Base-by-base conservation (phyloP, 139 green algal species). In the Chlamydomonas urium region DNA sequence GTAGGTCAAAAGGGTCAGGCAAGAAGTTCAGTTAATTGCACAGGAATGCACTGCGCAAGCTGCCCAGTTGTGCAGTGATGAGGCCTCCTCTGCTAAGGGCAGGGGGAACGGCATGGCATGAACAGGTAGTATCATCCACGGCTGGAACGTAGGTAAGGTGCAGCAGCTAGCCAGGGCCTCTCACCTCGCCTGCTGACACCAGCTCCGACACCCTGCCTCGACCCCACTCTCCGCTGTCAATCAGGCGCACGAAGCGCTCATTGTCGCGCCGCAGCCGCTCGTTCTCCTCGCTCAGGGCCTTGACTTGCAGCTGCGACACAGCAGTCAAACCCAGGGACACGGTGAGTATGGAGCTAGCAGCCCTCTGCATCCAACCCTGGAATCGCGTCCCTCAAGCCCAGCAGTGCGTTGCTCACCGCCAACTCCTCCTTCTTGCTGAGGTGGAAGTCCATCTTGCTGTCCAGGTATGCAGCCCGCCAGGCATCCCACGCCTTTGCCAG, bases 211-310 rank as follows among this genome's bases (percentile, higher is more conserved):
- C 83, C 6, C 83, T 74, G 2, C 83, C 83, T 3, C 83, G 72
- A 58, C 88, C 89, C 92, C 93, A 97, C 74, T 96, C 92, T 10
- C 92, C 92, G 58, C 80, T 89, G 85, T 97, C 93, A 38, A 97
- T 94, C 19, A 96, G 73, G 1, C 90, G 85, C 42, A 88, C 81
- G 78, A 94, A 90, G 34, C 92, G 87, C 75, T 96, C 90, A 66
- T 93, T 93, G 79, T 97, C 92, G 0, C 82, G 72, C 48, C 78
- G 78, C 68, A 97, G 79, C 34, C 84, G 79, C 71, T 88, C 88
- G 58, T 95, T 96, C 73, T 97, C 88, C 34, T 72, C 75, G 4
- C 76, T 45, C 66, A 71, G n/a, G 6, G 37, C 63, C 38, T 71
- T 71, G 14, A 71, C 63, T 45, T 67, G 60, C 53, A 63, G n/a